Base-by-base conservation (phyloP, 352 stramenopile genomes). In the Globisporangium orthogonon region DNA sequence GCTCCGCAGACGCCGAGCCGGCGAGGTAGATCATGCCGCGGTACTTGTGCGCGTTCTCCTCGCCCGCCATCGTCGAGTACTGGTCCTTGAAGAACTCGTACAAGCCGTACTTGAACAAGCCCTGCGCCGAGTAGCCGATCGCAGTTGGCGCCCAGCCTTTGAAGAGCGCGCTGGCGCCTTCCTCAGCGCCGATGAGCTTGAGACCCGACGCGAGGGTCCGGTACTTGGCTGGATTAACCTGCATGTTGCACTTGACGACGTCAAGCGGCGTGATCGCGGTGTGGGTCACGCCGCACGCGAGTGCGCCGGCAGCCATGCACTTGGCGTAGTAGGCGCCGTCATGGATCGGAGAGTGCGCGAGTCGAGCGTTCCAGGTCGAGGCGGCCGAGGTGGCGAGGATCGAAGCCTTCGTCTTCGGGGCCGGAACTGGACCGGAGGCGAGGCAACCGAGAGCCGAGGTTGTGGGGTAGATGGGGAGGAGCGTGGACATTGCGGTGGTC, bases 11-110 rank as follows among this genome's bases (percentile, higher is more conserved):
- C 50, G 90, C 92, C 45, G 91, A 97, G 57, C 89, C 91, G 43
- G 84, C 84, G 55, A 97, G 70, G 74, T 96, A 98, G 65, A 97
- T 96, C 35, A 88, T 66, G 31, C 88, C 89, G 67, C 89, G 83
- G 74, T 97, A 98, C 74, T 97, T 92, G 78, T 93, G 94, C 18
- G 91, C 78, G 68, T 91, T 95, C 73, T 98, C 91, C 63, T 96
- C 83, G 44, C 90, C 90, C 41, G 89, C 87, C 65, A 97, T 75
- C 56, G 66, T 96, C 63, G 68, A 82, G 89, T 98, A 98, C 45
- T 86, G 73, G 71, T 97, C 89, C 85, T 98, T 98, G 74, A 98
- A 98, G 81, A 94, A 90, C 78, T 98, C 92, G 72, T 98, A 97
- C 62, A 97, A 89, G 29, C 92, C 92, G 67, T 98, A 98, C 78